These are phyloP conservation scores for Ophiocordyceps camponoti-leonardi DNA, from an alignment of 2,329 filamentous ascomycete species.

Conservation along the genomic window DNA sequence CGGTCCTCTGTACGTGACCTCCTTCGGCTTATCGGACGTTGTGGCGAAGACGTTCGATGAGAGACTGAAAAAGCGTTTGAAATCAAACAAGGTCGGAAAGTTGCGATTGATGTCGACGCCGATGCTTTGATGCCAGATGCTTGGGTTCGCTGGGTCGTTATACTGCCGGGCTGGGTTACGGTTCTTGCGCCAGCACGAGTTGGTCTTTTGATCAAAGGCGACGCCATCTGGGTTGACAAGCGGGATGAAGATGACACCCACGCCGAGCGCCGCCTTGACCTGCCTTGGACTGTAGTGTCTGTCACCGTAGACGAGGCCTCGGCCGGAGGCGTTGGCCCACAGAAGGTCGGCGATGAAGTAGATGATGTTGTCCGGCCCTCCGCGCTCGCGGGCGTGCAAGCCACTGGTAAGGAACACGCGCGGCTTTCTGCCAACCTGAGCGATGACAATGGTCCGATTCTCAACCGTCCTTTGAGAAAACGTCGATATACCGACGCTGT, in stretches of 20 bases:
- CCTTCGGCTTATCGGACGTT: background rate
- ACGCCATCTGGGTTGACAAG: conserved; percentile 38
- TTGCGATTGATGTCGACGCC: conserved; percentile 39
- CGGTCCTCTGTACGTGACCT: conserved; percentile 26
- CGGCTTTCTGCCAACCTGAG: background rate
- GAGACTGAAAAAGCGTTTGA: conserved; percentile 21
- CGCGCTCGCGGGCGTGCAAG: conserved; percentile 41
- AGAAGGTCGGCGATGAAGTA: conserved; percentile 42
- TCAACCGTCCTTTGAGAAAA: background rate
- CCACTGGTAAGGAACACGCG: conserved; percentile 9
- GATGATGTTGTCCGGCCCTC: conserved; percentile 35
- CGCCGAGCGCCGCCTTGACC: conserved; percentile 30
- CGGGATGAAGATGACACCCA: conserved; percentile 35
- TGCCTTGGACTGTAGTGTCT: conserved; percentile 31
- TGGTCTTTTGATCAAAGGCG: conserved; percentile 29
- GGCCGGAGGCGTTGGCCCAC: conserved; percentile 28
- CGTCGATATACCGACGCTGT: background rate
- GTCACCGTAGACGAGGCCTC: conserved; percentile 33
- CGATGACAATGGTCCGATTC: background rate
- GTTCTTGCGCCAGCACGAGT: conserved; percentile 39
- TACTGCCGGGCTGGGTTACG: conserved; percentile 14
- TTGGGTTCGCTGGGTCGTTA: background rate
- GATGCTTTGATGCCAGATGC: conserved; percentile 7
- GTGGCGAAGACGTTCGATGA: background rate
- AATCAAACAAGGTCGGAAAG: conserved; percentile 41